Evolutionary conservation across 306 rosid genomes (phyloP), one percentile per base, ranked within the genome.

Genomic region (Sphenostylis stenocarpa): DNA sequence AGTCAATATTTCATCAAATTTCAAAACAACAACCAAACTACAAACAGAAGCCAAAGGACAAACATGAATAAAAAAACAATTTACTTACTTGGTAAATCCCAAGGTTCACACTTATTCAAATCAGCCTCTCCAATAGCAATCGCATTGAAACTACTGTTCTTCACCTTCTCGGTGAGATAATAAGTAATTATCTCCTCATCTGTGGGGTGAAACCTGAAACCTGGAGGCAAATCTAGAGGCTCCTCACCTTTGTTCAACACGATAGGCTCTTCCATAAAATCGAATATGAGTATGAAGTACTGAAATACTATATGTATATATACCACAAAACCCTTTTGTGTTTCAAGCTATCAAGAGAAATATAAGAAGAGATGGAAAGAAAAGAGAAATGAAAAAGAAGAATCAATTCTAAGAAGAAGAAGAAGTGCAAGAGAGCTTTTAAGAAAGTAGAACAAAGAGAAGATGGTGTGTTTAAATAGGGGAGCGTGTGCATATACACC

Each of bases 171-270:
- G 0, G 85, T 84, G 0, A 95, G 93, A 80, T 95, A 95, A 70
- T 0, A 36, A 47, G 87, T 81, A 2, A 95, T 86, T 81, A 95
- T 87, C 80, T 95, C 99, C 17, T 89, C 97, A 60, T 95, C 99
- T 0, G 97, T 92, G 5, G 99, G 97, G 61, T 95, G 99, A 78
- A 95, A 95, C 70, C 99, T 86, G 82, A 92, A 95, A 0, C 99
- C 99, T 0, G 99, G 97, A 15, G 99, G 99, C 82, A 95, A 86
- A 80, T 86, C 89, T 44, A 87, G 81, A 44, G 84, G 80, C 29
- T 85, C 88, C 19, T 76, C 87, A 3, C 81, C 84, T 67, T 82
- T 84, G 84, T 86, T 89, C 75, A 81, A 81, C 19, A 90, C 89
- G 11, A 85, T 34, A 7, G 82, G 86, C 20, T 86, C 91, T 72